Base-by-base conservation (phyloP, 345 rosid genomes). In the Carallia brachiata region DNA sequence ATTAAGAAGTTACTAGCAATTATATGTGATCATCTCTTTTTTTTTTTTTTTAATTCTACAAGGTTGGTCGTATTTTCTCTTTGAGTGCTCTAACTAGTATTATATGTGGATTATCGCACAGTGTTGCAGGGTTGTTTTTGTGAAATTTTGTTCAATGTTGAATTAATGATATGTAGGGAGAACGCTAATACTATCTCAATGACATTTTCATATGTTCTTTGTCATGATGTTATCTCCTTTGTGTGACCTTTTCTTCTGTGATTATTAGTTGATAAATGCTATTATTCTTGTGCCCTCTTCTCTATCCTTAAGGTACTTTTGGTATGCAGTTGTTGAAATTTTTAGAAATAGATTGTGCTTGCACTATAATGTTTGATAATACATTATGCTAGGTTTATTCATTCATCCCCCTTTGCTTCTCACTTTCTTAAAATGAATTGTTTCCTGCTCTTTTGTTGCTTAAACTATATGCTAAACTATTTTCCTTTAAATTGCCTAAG, bases 401-500 rank as follows among this genome's bases (percentile, higher is more conserved):
- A 0, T 10, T 15, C 50, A 3, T 44, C 16, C 8, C 50, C 50
- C 5, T 44, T 44, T 59, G 3, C 18, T 31, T 4, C 18, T 59
- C 18, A 12, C 16, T 59, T 59, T 31, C 16, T 62, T 40, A n/a
- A 8, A n/a, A 27, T 62, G 30, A 27, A 40, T 18, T 62, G 52
- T 6, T 30, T 5, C 34, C 18, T 19, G 10, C 28, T 40, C 30
- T 39, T 9, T 37, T 6, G n/a, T 62, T 39, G 52, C 52, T 23
- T 62, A 40, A 37, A 39, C 12, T 62, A 2, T 62, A 13, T 18
- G 18, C 17, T 39, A 40, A 19, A 62, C 28, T 18, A 4, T 62
- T 62, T 40, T 40, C 52, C 52, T 52, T 60, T 39, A 36, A 67
- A 65, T 40, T 64, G 39, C 54, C 6, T 48, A 67, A 72, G 72